Evolutionary conservation across 352 stramenopile genomes (phyloP).

Genomic region (Halophytophthora polymorphica): DNA sequence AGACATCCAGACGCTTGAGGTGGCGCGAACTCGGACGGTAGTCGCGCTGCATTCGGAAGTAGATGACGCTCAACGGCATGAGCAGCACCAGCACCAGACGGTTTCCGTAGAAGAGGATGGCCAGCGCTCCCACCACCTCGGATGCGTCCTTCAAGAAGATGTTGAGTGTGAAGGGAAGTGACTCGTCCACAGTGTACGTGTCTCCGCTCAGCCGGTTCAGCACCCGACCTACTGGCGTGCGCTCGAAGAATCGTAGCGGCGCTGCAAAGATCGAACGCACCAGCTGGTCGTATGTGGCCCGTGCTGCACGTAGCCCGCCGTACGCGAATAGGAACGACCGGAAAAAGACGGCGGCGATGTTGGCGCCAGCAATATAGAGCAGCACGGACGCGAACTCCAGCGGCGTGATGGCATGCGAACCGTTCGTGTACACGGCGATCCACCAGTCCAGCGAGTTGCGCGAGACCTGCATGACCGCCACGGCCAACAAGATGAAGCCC

Average conservation of each 20-base stretch:
- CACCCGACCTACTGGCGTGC: constrained; percentile 62
- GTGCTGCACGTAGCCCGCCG: constrained; percentile 69
- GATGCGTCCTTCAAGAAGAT: constrained; percentile 83
- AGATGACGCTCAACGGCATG: constrained; percentile 63
- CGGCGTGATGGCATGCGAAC: constrained; percentile 46
- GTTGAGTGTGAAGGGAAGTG: constrained; percentile 87
- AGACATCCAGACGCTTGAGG: constrained; percentile 61
- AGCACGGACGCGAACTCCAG: constrained; percentile 53
- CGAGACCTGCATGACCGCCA: constrained; percentile 74
- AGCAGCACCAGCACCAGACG: constrained; percentile 71
- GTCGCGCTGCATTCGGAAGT: constrained; percentile 52
- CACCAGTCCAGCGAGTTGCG: constrained; percentile 82
- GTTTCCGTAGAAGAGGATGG: constrained; percentile 81
- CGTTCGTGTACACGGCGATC: constrained; percentile 80
- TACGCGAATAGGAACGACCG: constrained; percentile 86
- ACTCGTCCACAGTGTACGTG: constrained; percentile 84
- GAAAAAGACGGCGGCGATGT: constrained; percentile 63
- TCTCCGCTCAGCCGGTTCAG: constrained; percentile 80
- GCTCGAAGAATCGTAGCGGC: constrained; percentile 66
- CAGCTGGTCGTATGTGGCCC: constrained; percentile 53
- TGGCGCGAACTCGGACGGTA: constrained; percentile 79
- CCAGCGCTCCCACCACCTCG: constrained; percentile 65
- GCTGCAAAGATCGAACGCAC: constrained; percentile 51
- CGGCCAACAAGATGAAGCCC: constrained; percentile 40
- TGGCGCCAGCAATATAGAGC: constrained; percentile 59